Base-by-base conservation (phyloP, 2,329 filamentous ascomycete genomes). In the Chalara sp. region DNA sequence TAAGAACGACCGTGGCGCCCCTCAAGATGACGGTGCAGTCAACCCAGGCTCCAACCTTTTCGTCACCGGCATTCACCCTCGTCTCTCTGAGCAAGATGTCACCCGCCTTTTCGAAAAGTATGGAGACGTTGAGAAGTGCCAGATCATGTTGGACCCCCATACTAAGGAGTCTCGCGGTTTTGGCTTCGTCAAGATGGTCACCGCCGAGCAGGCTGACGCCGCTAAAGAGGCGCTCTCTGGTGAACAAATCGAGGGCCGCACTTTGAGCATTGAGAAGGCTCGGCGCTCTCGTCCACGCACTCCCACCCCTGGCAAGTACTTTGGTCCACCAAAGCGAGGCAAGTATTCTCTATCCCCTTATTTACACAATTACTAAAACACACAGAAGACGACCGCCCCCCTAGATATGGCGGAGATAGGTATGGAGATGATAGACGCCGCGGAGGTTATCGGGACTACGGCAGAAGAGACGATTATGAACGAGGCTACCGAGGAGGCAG, bases 71-170 rank as follows among this genome's bases (percentile, higher is more conserved):
- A 99, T 99, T 60, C 90, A 97, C 70, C 93, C 93, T 52, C 87
- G 88, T 64, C 81, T 99, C 59, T 84, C 81, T 45, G 93, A 99
- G 70, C 80, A 84, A 12, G 93, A 97, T 67, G 89, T 99, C 55
- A 87, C 87, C 49, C 90, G 90, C 69, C 84, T 99, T 59, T 99
- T 99, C 67, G 90, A 96, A 74, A 99, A 97, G 74, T 97, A 97
- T 65, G 93, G 93, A 61, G 90, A 96, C 68, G 93, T 99, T 48
- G 92, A 97, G 75, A 97, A 95, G 74, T 97, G 92, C 76, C 95
- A 96, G 71, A 99, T 99, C 75, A 99, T 99, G 93, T 84, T 92
- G 66, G 93, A 99, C 67, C 93, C 93, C 56, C 93, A 99, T 72
- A 95, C 89, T 65, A 95, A 96, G 74, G 93, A 99, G 73, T 97